Percentiles rank a stretch among this genome's conserved stretches.
phyloP scores from a whole-genome alignment of 2,329 filamentous ascomycete species.

The Curvularia spicifera region DNA sequence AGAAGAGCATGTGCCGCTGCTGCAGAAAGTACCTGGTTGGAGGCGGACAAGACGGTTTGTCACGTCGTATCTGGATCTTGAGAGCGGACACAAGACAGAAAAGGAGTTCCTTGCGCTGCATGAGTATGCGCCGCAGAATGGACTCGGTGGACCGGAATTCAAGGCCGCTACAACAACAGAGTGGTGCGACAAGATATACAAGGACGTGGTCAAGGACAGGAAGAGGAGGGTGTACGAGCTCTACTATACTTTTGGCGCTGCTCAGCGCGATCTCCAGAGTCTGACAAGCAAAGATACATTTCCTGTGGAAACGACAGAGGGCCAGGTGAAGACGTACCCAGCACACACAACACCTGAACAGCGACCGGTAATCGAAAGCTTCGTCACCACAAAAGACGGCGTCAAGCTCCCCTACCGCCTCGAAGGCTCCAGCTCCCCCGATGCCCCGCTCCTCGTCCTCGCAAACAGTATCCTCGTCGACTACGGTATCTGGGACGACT shows the following conservation, averaged over 20 bases:
- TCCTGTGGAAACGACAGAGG: slow-evolving; percentile 60
- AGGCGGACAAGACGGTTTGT: slow-evolving; percentile 73
- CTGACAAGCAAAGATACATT: slow-evolving; percentile 59
- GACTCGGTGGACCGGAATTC: slow-evolving; percentile 69
- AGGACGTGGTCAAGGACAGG: slow-evolving; percentile 64
- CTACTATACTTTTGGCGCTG: slow-evolving; percentile 81
- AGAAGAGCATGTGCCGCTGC: slow-evolving; percentile 74
- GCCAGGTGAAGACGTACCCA: slow-evolving; percentile 62
- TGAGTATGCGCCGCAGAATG: slow-evolving; percentile 73
- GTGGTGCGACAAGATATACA: slow-evolving; percentile 65
- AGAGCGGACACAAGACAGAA: slow-evolving; percentile 47
- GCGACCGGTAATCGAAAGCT: slow-evolving; percentile 67
- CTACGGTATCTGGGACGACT: slow-evolving; percentile 79
- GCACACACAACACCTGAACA: slow-evolving; percentile 38
- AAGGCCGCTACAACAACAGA: slow-evolving; percentile 67
- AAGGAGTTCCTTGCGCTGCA: slow-evolving; percentile 70
- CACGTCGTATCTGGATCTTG: slow-evolving; percentile 63
- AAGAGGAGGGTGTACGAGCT: slow-evolving; percentile 69
- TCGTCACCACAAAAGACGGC: slow-evolving; percentile 71
- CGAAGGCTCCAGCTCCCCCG: slow-evolving; percentile 71
- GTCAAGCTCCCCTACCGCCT: slow-evolving; percentile 75
- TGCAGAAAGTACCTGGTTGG: slow-evolving; percentile 80
- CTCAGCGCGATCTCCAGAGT: slow-evolving; percentile 69
- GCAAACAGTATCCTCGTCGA: slow-evolving; percentile 82
- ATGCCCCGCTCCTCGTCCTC: slow-evolving; percentile 76